phyloP scores from a whole-genome alignment of 768 basidiomycete genomes.

The Mycena venus region DNA sequence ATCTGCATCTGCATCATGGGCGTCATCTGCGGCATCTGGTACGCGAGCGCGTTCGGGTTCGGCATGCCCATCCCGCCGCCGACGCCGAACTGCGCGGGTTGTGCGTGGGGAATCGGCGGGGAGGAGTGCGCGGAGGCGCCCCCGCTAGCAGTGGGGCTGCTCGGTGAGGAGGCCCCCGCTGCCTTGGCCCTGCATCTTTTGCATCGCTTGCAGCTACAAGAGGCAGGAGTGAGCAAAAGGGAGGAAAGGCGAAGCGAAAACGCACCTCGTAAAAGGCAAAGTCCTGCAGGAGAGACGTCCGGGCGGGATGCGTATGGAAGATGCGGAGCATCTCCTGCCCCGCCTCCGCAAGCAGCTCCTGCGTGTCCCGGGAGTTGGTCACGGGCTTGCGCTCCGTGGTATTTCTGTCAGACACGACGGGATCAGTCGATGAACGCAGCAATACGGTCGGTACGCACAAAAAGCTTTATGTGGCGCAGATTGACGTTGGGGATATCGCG shows the following conservation, averaged over 20 bases:
- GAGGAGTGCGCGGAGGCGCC: conserved; percentile 56
- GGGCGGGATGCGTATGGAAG: conserved; percentile 92
- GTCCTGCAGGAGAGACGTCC: conserved; percentile 94
- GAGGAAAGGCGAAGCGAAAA: neutral
- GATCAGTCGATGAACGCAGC: neutral
- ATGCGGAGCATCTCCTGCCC: conserved; percentile 97
- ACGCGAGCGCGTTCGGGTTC: conserved; percentile 66
- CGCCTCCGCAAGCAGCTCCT: conserved; percentile 95
- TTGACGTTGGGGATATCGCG: conserved; percentile 94
- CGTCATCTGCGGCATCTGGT: conserved; percentile 69
- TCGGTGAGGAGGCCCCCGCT: conserved; percentile 50
- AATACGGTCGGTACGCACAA: neutral
- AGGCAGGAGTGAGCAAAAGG: neutral
- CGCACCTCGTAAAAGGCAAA: conserved; percentile 92
- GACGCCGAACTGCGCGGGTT: conserved; percentile 60
- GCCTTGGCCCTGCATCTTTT: conserved; percentile 69
- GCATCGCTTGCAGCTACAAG: conserved; percentile 89
- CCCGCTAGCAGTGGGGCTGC: conserved; percentile 49
- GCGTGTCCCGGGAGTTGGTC: conserved; percentile 97
- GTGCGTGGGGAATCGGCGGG: conserved; percentile 55
- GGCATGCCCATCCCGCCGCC: neutral
- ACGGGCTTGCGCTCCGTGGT: conserved; percentile 99
- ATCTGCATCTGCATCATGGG: conserved; percentile 77
- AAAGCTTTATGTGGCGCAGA: conserved; percentile 84
- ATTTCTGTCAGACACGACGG: conserved; percentile 67